Evolutionary conservation across 306 rosid species (phyloP), one percentile per base, ranked within the genome.

Genomic region (Dalbergia oliveri): DNA sequence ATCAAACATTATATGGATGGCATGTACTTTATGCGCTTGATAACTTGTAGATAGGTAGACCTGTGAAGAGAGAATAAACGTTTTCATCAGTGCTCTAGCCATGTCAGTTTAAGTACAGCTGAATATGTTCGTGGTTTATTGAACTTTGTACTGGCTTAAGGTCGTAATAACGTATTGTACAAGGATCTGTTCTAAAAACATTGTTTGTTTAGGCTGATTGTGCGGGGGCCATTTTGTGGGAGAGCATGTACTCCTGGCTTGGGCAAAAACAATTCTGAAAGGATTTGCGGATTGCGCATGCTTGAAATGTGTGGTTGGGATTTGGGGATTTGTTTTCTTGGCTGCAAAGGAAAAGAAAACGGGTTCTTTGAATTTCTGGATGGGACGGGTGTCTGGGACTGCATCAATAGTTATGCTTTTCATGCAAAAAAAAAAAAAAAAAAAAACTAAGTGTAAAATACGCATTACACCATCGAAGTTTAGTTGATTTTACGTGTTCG

Each of bases 31-130:
- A 81, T 74, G 44, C 10, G n/a, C 60, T 14, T 69, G 34, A 54
- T 54, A 23, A n/a, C 67, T 60, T 76, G 81, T 76, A 76, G 73
- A 62, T 60, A 50, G 47, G 72, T 19, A 61, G 81, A 82, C 56
- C 33, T 75, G 51, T 50, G 57, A 16, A 35, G 75, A 64, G 14
- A 16, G 53, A 82, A 76, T 75, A 69, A 50, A 69, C 75, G 72
- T 60, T 69, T 37, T 68, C 58, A 60, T 19, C 77, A 9, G 58
- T 47, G 74, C 21, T 11, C 49, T 15, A 66, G 65, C 13, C 66
- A 44, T 5, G 35, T 37, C 71, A 21, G 58, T 81, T 54, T n/a
- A 50, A 59, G 8, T 39, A 21, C 21, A 61, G 51, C n/a, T 37
- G 72, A 75, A 59, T 51, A 15, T 16, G 70, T 68, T 23, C 35